Conservation (phyloP, 108 stramenopile species). For the Cylindrotheca fusiformis region DNA sequence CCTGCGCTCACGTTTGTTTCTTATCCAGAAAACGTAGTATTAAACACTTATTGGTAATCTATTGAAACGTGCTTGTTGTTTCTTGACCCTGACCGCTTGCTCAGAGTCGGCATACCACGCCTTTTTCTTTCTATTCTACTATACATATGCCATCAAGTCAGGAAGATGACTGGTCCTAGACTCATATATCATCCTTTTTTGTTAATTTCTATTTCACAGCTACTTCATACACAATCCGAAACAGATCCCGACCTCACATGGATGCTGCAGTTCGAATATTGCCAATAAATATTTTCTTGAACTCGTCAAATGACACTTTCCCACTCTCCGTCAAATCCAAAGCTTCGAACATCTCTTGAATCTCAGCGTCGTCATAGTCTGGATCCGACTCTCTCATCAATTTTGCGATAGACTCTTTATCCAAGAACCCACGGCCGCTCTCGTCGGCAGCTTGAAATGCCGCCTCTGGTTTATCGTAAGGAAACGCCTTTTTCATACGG, state of each 20-base stretch:
- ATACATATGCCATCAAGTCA: too few relatives aligned
- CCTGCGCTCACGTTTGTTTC: too few relatives aligned
- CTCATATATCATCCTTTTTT: too few relatives aligned
- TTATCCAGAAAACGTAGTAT: too few relatives aligned
- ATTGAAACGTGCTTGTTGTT: too few relatives aligned
- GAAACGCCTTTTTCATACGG: constrained; percentile 59
- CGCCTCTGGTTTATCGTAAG: constrained; percentile 56
- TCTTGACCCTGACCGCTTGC: too few relatives aligned
- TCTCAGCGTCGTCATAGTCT: constrained; percentile 67
- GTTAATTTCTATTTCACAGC: too few relatives aligned
- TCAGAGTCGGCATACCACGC: too few relatives aligned
- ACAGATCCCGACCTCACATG: constrained; percentile 66
- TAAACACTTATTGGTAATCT: too few relatives aligned
- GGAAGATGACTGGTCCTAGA: too few relatives aligned
- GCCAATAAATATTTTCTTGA: constrained; percentile 53
- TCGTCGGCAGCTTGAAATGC: constrained; percentile 71
- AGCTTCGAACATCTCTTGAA: constrained; percentile 55
- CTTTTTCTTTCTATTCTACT: too few relatives aligned
- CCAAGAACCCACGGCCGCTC: constrained; percentile 47
- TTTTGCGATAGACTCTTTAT: constrained; percentile 40
- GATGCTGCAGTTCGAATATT: constrained; percentile 62
- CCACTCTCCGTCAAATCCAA: constrained; percentile 66
- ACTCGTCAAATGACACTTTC: constrained; percentile 66
- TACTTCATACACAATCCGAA: too few relatives aligned
- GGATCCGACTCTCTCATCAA: constrained; percentile 68